Conservation (phyloP, 176 grass and related monocot species). For the Aegilops bicornis region DNA sequence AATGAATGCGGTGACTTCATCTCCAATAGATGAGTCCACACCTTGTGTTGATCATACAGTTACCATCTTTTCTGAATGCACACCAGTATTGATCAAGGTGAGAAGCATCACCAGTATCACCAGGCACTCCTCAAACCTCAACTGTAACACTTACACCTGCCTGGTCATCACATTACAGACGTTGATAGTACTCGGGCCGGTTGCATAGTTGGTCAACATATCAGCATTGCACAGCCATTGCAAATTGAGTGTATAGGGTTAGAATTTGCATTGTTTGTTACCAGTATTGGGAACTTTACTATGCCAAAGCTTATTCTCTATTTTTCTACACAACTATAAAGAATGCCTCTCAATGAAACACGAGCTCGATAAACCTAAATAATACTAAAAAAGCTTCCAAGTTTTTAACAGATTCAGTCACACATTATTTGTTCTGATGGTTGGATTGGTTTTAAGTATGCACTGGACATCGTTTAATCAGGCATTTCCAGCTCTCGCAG, state of each 20-base stretch:
- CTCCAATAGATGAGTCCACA: neutral
- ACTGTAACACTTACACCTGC: neutral
- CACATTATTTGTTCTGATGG: neutral
- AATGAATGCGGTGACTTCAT: neutral
- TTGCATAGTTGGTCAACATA: neutral
- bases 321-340: neutral
- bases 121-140: neutral
- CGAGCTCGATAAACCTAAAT: neutral
- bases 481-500: neutral
- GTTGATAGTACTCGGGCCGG: too few relatives aligned
- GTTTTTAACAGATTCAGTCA: neutral
- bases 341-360: neutral
- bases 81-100: too few relatives aligned
- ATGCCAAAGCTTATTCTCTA: neutral
- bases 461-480: neutral
- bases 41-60: neutral
- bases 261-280: neutral
- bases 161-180: neutral
- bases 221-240: neutral
- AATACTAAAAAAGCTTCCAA: neutral
- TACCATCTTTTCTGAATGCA: too few relatives aligned
- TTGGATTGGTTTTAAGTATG: neutral
- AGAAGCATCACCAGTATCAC: neutral
- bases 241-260: too few relatives aligned
- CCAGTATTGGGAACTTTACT: neutral